Evolutionary conservation across 441 rosid species (phyloP).

Genomic region (Gossypium schwendimanii): DNA sequence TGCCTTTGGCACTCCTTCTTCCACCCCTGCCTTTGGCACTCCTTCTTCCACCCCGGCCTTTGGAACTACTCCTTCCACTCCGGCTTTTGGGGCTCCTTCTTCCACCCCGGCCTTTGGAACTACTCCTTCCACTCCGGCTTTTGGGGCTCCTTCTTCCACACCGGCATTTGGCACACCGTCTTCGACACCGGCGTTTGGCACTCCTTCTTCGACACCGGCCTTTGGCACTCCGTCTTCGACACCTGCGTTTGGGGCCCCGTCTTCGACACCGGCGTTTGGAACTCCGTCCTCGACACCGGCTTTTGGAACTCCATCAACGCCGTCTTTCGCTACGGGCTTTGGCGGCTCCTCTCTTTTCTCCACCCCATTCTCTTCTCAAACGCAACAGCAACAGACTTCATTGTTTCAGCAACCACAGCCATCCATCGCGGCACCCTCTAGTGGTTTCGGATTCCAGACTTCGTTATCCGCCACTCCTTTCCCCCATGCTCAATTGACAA

Average conservation of each 20-base stretch:
- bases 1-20: too few relatives aligned
- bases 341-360: conserved; percentile 64
- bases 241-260: conserved; percentile 46
- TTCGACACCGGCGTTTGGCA: conserved; percentile 42
- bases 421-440: conserved; percentile 18
- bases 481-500: conserved; percentile 66
- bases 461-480: conserved; percentile 34
- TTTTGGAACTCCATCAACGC: conserved; percentile 59
- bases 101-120: background rate
- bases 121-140: background rate
- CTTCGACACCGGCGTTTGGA: conserved; percentile 40
- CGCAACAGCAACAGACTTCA: conserved; percentile 36
- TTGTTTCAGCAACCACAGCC: conserved; percentile 39
- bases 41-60: too few relatives aligned
- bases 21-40: too few relatives aligned
- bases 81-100: conserved; percentile 25
- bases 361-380: conserved; percentile 61
- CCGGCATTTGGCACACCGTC: conserved; percentile 26
- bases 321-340: conserved; percentile 59
- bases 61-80: conserved; percentile 24
- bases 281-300: conserved; percentile 44
- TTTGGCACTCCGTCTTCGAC: background rate
- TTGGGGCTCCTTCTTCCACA: background rate
- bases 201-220: conserved; percentile 34
- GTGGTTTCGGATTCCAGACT: conserved; percentile 53